phyloP scores from a whole-genome alignment of 306 rosid genomes.

The Lotus japonicus region DNA sequence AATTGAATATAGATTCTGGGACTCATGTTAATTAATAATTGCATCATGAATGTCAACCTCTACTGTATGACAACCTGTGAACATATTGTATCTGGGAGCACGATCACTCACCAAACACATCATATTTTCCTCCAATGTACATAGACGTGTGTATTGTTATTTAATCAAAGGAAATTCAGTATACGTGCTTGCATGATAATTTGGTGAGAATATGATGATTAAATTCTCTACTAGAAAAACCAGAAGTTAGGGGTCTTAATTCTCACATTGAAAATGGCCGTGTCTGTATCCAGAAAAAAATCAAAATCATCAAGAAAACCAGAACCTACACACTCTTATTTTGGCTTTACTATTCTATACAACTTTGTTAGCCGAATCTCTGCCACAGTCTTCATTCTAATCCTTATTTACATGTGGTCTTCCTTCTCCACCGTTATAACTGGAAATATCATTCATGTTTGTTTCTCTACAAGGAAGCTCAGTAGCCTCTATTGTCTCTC shows the following conservation, averaged over 20 bases:
- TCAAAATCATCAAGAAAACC: constrained; percentile 33
- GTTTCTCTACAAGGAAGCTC: constrained; percentile 60
- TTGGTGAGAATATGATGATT: constrained; percentile 1
- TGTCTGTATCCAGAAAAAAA: constrained; percentile 38
- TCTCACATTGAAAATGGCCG: constrained; percentile 37
- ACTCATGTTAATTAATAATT: neutral
- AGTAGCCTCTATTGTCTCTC: constrained; percentile 59
- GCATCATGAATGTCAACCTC: too few species aligned
- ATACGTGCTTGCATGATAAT: constrained; percentile 54
- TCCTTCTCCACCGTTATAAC: constrained; percentile 53
- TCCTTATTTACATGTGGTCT: constrained; percentile 59
- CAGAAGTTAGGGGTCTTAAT: neutral
- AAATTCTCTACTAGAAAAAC: constrained; percentile 23
- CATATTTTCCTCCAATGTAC: neutral
- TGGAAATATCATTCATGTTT: constrained; percentile 61
- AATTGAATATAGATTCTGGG: neutral
- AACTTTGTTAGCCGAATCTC: constrained; percentile 38
- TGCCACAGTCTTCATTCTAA: constrained; percentile 28
- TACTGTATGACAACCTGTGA: neutral
- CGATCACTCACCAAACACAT: neutral
- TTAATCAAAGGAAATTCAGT: neutral
- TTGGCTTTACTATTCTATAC: constrained; percentile 11
- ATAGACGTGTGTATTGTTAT: constrained; percentile 30
- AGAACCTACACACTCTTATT: constrained; percentile 18
- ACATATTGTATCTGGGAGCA: neutral